Evolutionary conservation across 2,329 filamentous ascomycete genomes (phyloP).

Genomic region (Colletotrichum simmondsii): DNA sequence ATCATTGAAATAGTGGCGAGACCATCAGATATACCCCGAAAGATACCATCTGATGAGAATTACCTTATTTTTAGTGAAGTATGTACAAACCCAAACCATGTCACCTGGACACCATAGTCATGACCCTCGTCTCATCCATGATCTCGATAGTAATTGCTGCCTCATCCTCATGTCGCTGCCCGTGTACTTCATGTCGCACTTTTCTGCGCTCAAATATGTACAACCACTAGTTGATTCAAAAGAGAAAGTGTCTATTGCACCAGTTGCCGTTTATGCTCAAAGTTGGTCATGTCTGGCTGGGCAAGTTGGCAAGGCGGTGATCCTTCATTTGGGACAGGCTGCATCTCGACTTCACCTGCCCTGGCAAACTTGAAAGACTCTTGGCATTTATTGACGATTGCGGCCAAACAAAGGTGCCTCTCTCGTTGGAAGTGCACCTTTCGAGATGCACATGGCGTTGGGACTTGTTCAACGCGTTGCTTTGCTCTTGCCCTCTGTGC

Average conservation of each 20-base stretch:
- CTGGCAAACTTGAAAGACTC: neutral
- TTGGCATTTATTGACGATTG: neutral
- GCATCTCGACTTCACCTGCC: neutral
- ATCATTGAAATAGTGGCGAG: too few relatives aligned
- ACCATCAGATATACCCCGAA: too few relatives aligned
- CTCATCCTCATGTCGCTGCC: neutral
- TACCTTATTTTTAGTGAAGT: neutral
- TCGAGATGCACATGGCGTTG: neutral
- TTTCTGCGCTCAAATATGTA: neutral
- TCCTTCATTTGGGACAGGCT: neutral
- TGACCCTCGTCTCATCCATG: neutral
- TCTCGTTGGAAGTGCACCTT: neutral
- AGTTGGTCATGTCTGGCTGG: neutral
- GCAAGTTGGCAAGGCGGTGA: neutral
- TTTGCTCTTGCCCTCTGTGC: neutral
- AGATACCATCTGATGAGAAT: neutral
- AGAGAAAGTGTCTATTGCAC: neutral
- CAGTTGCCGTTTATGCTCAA: neutral
- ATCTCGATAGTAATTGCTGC: too few relatives aligned
- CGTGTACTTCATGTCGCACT: neutral
- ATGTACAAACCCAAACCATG: neutral
- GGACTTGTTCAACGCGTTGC: too few relatives aligned
- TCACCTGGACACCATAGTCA: neutral
- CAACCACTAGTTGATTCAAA: neutral
- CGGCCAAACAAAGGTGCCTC: too few relatives aligned